Percentiles rank a stretch among this genome's conserved stretches.
Conservation (phyloP, 1,139 yeast species). For the Geotrichum europaeum region DNA sequence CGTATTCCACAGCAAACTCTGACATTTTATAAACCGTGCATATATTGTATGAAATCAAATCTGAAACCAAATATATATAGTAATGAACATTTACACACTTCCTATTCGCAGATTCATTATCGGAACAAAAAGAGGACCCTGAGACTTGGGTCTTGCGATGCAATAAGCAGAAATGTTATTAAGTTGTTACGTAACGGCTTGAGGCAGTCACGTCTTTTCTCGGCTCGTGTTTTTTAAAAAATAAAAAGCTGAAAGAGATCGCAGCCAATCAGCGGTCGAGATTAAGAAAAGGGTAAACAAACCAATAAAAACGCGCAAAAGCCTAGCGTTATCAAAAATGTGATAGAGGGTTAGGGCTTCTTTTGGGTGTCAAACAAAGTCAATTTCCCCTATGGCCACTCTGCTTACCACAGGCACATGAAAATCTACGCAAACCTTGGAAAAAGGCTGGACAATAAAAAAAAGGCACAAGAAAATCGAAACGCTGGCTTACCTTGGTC, state of each 20-base stretch:
- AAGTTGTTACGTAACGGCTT: neutral
- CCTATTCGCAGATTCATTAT: neutral
- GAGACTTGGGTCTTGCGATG: neutral
- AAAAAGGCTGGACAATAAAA: neutral
- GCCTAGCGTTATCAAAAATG: neutral
- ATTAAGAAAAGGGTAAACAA: neutral
- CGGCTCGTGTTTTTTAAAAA: neutral
- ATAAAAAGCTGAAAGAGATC: neutral
- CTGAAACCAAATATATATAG: neutral
- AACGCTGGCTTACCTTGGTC: neutral
- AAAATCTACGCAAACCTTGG: neutral
- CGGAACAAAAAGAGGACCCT: neutral
- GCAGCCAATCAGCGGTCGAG: neutral
- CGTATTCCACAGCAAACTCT: too few relatives aligned
- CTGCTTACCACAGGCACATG: too few relatives aligned
- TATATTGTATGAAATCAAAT: neutral
- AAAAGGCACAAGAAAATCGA: constrained; percentile 5
- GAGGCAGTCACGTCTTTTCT: neutral
- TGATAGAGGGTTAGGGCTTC: neutral
- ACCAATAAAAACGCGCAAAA: neutral
- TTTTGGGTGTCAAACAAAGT: neutral
- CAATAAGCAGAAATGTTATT: neutral
- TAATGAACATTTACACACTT: neutral
- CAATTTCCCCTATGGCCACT: neutral
- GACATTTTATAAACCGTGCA: too few relatives aligned